Evolutionary conservation across 2,329 filamentous ascomycete genomes (phyloP).

Genomic region (Sclerotinia spermophila): DNA sequence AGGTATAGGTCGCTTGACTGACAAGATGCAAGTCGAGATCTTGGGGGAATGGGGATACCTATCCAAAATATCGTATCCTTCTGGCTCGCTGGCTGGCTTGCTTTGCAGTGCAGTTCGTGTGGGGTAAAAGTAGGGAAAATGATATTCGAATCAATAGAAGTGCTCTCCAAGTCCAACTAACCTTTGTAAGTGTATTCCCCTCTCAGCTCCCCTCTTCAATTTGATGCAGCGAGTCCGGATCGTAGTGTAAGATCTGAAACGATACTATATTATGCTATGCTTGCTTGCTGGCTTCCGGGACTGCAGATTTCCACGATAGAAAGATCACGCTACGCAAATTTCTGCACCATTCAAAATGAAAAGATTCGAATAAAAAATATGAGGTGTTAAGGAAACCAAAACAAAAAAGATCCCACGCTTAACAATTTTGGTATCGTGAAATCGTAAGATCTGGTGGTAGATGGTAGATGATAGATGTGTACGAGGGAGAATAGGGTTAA

Average conservation of each 20-base stretch:
- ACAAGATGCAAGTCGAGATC: constrained; percentile 5
- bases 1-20: constrained; percentile 13
- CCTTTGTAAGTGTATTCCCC: constrained; percentile 13
- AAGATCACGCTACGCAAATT: constrained; percentile 14
- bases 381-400: background rate
- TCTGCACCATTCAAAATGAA: constrained; percentile 12
- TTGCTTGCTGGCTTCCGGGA: constrained; percentile 2
- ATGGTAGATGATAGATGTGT: background rate
- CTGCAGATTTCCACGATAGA: constrained; percentile 11
- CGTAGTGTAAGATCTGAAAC: background rate
- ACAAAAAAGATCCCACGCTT: background rate
- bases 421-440: background rate
- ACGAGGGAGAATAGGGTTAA: background rate
- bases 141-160: constrained; percentile 7
- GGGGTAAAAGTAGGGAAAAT: constrained; percentile 7
- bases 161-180: constrained; percentile 11
- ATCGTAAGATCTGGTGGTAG: constrained; percentile 1
- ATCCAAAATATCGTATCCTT: constrained; percentile 7
- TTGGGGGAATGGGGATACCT: constrained; percentile 5
- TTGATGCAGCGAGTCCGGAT: constrained; percentile 7
- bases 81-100: constrained; percentile 14
- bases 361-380: constrained; percentile 2
- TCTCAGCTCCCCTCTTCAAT: constrained; percentile 11
- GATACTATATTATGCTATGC: constrained; percentile 4
- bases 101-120: constrained; percentile 11